These are phyloP conservation scores for Nicotiana otophora DNA, from an alignment of 257 asterid genomes.

Conservation along the genomic window DNA sequence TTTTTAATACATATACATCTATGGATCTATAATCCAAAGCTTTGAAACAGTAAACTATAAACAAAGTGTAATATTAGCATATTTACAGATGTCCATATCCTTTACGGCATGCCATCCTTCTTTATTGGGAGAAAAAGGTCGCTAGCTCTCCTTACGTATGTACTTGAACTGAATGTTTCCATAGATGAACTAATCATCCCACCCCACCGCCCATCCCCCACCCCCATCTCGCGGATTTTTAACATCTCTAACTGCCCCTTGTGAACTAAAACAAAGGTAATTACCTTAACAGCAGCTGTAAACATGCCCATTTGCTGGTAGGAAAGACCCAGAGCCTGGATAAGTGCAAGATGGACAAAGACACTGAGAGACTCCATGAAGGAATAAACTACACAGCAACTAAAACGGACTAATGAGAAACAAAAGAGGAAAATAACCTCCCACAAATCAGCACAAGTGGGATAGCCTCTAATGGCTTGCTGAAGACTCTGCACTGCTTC, in stretches of 20 bases:
- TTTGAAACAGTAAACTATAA: not conserved
- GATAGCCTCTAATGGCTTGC: constrained; percentile 91
- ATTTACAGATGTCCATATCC: not conserved
- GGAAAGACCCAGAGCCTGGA: constrained; percentile 85
- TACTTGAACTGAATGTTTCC: not conserved
- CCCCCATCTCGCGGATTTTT: not conserved
- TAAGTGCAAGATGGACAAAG: constrained; percentile 18
- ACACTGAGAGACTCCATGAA: constrained; percentile 1
- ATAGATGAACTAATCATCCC: not conserved
- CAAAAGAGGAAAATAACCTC: constrained; percentile 45
- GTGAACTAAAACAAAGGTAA: not conserved
- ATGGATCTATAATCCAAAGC: not conserved
- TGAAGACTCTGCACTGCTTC: constrained; percentile 94
- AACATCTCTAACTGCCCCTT: not conserved
- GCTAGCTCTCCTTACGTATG: not conserved
- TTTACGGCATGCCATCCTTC: not conserved
- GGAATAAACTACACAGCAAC: not conserved
- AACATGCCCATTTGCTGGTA: constrained; percentile 93
- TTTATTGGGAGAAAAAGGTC: not conserved
- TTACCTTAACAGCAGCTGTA: constrained; percentile 94
- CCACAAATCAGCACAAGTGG: constrained; percentile 85
- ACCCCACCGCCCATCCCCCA: not conserved
- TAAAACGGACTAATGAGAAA: not conserved
- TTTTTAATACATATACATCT: not conserved
- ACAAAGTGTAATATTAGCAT: not conserved